Base-by-base conservation (phyloP, 345 rosid genomes). In the Gossypium raimondii region DNA sequence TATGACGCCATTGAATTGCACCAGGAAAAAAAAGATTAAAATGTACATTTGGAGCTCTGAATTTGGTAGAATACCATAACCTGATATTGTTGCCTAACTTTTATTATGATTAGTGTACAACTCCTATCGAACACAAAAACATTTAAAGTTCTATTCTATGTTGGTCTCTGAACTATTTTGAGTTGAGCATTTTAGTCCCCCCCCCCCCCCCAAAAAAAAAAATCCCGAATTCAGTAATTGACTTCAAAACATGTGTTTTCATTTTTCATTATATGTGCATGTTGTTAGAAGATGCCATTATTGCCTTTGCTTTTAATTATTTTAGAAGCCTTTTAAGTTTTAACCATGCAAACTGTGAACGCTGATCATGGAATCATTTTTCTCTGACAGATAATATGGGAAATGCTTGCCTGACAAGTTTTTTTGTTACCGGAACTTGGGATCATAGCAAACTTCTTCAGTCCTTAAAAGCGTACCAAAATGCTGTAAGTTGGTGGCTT, bases 351-450 rank as follows among this genome's bases (percentile, higher is more conserved):
- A 27, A 10, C 45, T 27, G 44, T 70, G 3, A 51, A 51, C 47
- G 10, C 2, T 51, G 45, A 45, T 67, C 48, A 22, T 67, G n/a
- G 70, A 22, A 73, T 79, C 69, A 66, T 57, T 80, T 75, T 81
- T 25, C 47, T 7, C 58, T 75, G 77, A 53, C 86, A 90, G 94
- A 90, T 82, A 88, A 88, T 80, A 85, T 90, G 78, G 92, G 94
- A 77, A 90, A 90, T 82, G 94, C 94, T 62, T 85, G 86, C 60
- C 84, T 90, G 75, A 90, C 94, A 16, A 85, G 91, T 61, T 90
- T 88, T 66, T 90, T 90, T 78, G 80, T 85, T 50, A 84, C 86
- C 65, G 92, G 94, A 78, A 84, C 87, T 53, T 90, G 92, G 94
- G 92, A 90, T 73, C 91, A 87, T 75, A 78, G 75, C 82, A 88